Conservation (phyloP, 768 basidiomycete genomes). For the Paxillus involutus region DNA sequence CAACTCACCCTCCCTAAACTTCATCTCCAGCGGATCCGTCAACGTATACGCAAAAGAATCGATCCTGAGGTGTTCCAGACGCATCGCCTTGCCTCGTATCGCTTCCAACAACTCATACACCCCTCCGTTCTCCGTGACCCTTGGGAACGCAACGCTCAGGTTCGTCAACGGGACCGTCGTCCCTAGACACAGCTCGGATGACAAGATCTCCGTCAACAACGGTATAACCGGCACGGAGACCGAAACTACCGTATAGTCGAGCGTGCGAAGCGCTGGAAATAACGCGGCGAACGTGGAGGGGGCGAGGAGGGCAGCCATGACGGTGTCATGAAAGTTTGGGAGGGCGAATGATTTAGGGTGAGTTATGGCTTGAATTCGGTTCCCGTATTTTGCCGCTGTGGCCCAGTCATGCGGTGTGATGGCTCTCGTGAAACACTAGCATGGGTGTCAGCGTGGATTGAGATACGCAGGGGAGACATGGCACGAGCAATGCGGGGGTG, state of each 20-base stretch:
- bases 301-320: slow-evolving; percentile 18
- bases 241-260: slow-evolving; percentile 29
- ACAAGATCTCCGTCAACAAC: slow-evolving; percentile 19
- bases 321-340: slow-evolving; percentile 25
- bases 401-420: slow-evolving; percentile 23
- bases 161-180: slow-evolving; percentile 11
- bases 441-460: not conserved
- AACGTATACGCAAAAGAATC: slow-evolving; percentile 21
- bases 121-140: slow-evolving; percentile 13
- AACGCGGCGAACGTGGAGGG: slow-evolving; percentile 19
- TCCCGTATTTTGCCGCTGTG: slow-evolving; percentile 21
- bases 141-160: slow-evolving; percentile 25
- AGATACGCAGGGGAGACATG: not conserved
- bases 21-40: slow-evolving; percentile 13
- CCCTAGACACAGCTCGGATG: slow-evolving; percentile 12
- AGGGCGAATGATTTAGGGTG: slow-evolving; percentile 21
- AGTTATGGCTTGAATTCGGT: slow-evolving; percentile 21
- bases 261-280: slow-evolving; percentile 24
- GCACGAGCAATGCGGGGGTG: not conserved
- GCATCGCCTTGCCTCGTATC: slow-evolving; percentile 19
- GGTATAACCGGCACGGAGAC: slow-evolving; percentile 17
- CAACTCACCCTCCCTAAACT: slow-evolving; percentile 15
- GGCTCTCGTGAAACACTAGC: slow-evolving; percentile 21
- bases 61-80: slow-evolving; percentile 18
- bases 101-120: slow-evolving; percentile 23